Percentiles rank a stretch among this genome's conserved stretches.
Conservation (phyloP, 177 flowering plant genomes). For the Vitis hybrid region DNA sequence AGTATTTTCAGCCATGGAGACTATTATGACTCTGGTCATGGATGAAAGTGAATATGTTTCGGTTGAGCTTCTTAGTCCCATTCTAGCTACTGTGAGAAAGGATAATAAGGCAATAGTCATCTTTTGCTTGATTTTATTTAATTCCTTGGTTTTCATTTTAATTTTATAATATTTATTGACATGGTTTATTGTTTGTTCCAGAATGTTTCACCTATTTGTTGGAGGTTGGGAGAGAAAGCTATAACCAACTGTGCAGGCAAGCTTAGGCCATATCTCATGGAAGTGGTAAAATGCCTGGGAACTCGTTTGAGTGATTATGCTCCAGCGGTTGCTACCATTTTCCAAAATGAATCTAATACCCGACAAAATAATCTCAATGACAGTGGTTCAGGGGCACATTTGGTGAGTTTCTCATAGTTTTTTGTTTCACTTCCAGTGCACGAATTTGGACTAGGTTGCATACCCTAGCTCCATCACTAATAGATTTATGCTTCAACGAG, state of each 20-base stretch:
- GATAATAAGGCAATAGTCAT: conserved; percentile 42
- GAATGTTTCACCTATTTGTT: conserved; percentile 37
- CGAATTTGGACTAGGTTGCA: too few relatives aligned
- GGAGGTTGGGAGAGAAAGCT: conserved; percentile 44
- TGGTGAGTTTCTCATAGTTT: conserved; percentile 22
- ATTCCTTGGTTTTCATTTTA: conserved; percentile 1
- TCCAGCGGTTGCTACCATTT: conserved; percentile 31
- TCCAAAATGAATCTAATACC: conserved; percentile 12
- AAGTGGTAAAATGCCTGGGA: conserved; percentile 25
- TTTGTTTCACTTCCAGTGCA: neutral
- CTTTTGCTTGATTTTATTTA: conserved; percentile 3
- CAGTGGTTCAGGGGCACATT: conserved; percentile 7
- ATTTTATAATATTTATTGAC: neutral
- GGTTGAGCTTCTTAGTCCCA: conserved; percentile 34
- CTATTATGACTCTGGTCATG: conserved; percentile 46
- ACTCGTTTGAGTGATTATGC: conserved; percentile 33
- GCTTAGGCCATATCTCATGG: conserved; percentile 28
- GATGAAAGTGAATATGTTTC: conserved; percentile 61
- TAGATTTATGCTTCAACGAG: too few relatives aligned
- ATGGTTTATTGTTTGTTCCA: conserved; percentile 18
- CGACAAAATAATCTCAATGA: neutral
- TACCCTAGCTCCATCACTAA: too few relatives aligned
- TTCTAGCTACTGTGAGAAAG: conserved; percentile 42
- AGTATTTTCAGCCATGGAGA: conserved; percentile 45
- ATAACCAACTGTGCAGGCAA: conserved; percentile 35